Conservation (phyloP, 129 eudicot species). For the Logfia minima region DNA sequence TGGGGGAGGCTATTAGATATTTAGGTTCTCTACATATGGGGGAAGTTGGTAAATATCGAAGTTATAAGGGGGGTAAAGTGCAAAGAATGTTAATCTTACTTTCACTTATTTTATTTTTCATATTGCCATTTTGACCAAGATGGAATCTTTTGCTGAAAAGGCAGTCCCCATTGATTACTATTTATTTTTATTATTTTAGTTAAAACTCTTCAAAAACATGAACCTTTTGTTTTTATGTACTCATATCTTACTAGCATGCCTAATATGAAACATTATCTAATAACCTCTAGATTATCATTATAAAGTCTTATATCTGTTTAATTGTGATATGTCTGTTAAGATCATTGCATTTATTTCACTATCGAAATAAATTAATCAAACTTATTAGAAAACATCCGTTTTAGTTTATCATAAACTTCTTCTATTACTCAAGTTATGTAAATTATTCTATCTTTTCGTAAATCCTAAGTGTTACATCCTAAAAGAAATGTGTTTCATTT, state of each 20-base stretch:
- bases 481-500: slow-evolving; percentile 17
- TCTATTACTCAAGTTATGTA: background rate
- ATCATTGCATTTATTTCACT: background rate
- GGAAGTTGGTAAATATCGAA: slow-evolving; percentile 2
- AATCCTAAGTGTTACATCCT: slow-evolving; percentile 10
- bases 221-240: background rate
- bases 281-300: background rate
- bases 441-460: background rate
- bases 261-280: background rate
- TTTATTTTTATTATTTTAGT: background rate
- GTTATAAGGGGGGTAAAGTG: background rate
- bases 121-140: background rate
- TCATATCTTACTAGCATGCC: background rate
- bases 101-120: background rate
- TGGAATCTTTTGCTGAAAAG: background rate
- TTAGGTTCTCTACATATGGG: background rate
- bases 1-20: background rate
- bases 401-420: background rate
- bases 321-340: background rate
- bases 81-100: background rate
- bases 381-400: background rate
- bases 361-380: background rate
- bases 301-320: background rate
- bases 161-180: background rate
- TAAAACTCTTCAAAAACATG: background rate